phyloP scores from a whole-genome alignment of 148 eudicot species.

The Nepenthes mirabilis region DNA sequence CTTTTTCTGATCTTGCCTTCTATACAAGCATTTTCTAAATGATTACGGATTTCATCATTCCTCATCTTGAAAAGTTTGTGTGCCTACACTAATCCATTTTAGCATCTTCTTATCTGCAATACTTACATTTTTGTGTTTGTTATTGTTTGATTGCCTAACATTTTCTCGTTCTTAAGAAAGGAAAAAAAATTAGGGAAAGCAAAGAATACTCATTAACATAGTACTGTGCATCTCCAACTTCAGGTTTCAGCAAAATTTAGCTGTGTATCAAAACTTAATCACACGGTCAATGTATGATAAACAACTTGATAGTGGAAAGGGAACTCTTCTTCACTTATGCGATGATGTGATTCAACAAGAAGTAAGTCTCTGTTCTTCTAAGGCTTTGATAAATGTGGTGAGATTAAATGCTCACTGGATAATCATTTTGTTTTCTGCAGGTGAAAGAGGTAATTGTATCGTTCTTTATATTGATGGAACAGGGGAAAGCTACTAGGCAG shows the following conservation, averaged over 20 bases:
- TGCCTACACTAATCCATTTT: too few relatives aligned
- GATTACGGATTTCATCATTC: too few relatives aligned
- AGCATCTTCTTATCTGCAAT: too few relatives aligned
- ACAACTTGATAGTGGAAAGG: slow-evolving; percentile 94
- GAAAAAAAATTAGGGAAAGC: too few relatives aligned
- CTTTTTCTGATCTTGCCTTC: too few relatives aligned
- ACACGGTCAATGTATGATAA: slow-evolving; percentile 99
- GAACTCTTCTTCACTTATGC: slow-evolving; percentile 79
- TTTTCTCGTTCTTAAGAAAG: too few relatives aligned
- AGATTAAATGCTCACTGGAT: background rate
- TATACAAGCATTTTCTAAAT: too few relatives aligned
- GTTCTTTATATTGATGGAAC: slow-evolving; percentile 89
- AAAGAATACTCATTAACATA: background rate
- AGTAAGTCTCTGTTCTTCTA: slow-evolving; percentile 16
- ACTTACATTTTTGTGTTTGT: too few relatives aligned
- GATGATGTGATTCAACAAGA: slow-evolving; percentile 70
- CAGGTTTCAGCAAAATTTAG: slow-evolving; percentile 91
- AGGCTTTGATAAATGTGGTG: background rate
- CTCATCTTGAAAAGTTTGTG: too few relatives aligned
- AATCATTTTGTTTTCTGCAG: slow-evolving; percentile 25
- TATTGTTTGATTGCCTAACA: too few relatives aligned
- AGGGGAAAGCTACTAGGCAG: slow-evolving; percentile 81
- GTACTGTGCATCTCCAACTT: slow-evolving; percentile 3
- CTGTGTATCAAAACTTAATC: slow-evolving; percentile 69
- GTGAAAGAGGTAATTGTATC: slow-evolving; percentile 87